Base-by-base conservation (phyloP, 73 alveolate genomes). In the Durusdinium trenchii region DNA sequence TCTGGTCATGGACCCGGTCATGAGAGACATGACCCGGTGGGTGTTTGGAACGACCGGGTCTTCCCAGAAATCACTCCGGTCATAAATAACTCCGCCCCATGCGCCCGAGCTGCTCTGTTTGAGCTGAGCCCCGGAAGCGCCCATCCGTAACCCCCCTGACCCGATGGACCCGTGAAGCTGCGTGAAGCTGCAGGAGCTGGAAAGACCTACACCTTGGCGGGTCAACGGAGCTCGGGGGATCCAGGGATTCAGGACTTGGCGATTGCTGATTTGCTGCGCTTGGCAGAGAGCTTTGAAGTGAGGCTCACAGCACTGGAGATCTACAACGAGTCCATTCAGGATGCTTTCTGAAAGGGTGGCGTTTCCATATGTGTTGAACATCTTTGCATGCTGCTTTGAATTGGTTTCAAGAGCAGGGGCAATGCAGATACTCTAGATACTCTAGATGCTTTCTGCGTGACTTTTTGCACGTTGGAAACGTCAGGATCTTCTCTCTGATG, bases 241-340 rank as follows among this genome's bases (percentile, higher is more conserved):
- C 96, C 96, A 3, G 96, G 96, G 43, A 62, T 90, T 16, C 96
- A 90, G 71, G 96, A 90, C 86, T n/a, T 90, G 96, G 96, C 96
- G 46, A 90, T 90, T 30, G 69, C 86, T 32, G 96, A 90, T 26
- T 28, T 90, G 86, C 75, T 90, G 43, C 82, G 83, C 52, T 52
- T 90, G 73, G 86, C 96, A 20, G 94, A 85, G 43, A 85, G 86
- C 51, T 90, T 46, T 43, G 96, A 90, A 30, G 96, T 90, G 23
- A 57, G 96, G 52, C 86, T 90, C 54, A 62, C 75, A 1, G 96
- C 96, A 3, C 86, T 90, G 87, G 96, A 90, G 73, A 90, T 90
- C 79, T 90, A 90, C 86, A 90, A 90, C 71, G 96, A 90, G 54
- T 90, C 96, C 60, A 90, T 90, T 71, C 96, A 90, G 96, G 96